Conservation (phyloP, 345 rosid genomes). For the Toxicodendron radicans region DNA sequence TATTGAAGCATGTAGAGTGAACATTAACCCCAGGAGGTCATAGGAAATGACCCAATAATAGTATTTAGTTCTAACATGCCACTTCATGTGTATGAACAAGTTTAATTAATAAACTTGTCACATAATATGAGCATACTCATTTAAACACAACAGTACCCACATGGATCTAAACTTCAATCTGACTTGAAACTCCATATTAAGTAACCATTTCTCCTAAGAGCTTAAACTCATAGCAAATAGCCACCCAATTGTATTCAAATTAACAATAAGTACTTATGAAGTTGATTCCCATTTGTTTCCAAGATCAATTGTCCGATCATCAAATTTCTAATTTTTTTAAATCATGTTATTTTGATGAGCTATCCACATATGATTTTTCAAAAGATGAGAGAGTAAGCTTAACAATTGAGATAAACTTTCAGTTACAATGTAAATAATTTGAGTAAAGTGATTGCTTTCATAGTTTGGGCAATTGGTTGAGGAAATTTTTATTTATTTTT, state of each 20-base stretch:
- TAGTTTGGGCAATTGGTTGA: background rate
- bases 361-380: background rate
- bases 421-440: background rate
- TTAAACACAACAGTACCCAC: background rate
- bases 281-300: conserved; percentile 5
- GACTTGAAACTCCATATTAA: background rate
- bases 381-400: background rate
- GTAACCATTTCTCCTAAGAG: background rate
- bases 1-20: background rate
- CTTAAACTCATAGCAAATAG: background rate
- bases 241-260: background rate
- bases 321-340: background rate
- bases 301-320: background rate
- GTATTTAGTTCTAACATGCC: background rate
- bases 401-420: background rate
- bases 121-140: background rate
- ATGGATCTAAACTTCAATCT: background rate
- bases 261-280: background rate
- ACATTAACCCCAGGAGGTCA: background rate
- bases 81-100: too few relatives aligned
- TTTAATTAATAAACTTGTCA: background rate
- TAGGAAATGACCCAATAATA: background rate
- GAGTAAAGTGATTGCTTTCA: conserved; percentile 14
- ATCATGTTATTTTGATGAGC: background rate
- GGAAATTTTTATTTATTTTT: background rate